phyloP scores from a whole-genome alignment of 768 basidiomycete genomes.

The Leccinum broughii region DNA sequence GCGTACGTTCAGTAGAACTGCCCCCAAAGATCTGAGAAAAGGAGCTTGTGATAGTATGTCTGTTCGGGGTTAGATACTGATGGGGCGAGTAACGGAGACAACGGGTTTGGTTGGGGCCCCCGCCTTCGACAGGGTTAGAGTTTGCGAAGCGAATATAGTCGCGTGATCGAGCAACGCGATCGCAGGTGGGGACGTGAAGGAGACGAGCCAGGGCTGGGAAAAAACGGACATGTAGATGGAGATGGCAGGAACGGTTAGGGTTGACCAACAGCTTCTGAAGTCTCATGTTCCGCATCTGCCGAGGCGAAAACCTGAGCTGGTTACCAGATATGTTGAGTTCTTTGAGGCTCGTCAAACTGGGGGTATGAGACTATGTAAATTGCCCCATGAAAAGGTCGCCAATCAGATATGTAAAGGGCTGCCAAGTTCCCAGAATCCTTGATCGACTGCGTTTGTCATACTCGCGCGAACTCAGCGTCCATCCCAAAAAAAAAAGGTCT shows the following conservation, averaged over 20 bases:
- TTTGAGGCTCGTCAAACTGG: constrained; percentile 46
- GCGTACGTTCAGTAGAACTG: constrained; percentile 22
- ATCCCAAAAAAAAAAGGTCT: too few species aligned
- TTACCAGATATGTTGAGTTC: constrained; percentile 66
- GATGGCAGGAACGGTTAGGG: constrained; percentile 60
- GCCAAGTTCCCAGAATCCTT: too few species aligned
- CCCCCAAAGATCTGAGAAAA: not conserved
- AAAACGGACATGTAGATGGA: constrained; percentile 20
- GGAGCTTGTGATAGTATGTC: too few species aligned
- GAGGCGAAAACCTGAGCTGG: constrained; percentile 56
- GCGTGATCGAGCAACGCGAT: constrained; percentile 16
- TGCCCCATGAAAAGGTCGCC: too few species aligned
- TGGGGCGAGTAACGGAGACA: constrained; percentile 8
- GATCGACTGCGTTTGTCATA: too few species aligned
- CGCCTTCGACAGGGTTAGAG: not conserved
- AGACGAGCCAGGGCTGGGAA: not conserved
- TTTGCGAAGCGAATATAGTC: constrained; percentile 9
- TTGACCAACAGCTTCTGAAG: constrained; percentile 47
- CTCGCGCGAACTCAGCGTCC: too few species aligned
- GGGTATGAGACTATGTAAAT: too few species aligned
- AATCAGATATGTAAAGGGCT: too few species aligned
- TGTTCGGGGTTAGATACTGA: too few species aligned
- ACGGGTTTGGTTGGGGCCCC: constrained; percentile 6
- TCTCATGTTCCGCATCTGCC: constrained; percentile 59
- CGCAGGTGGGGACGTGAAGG: not conserved